Conservation (phyloP, 257 asterid genomes). For the Apocynum venetum region DNA sequence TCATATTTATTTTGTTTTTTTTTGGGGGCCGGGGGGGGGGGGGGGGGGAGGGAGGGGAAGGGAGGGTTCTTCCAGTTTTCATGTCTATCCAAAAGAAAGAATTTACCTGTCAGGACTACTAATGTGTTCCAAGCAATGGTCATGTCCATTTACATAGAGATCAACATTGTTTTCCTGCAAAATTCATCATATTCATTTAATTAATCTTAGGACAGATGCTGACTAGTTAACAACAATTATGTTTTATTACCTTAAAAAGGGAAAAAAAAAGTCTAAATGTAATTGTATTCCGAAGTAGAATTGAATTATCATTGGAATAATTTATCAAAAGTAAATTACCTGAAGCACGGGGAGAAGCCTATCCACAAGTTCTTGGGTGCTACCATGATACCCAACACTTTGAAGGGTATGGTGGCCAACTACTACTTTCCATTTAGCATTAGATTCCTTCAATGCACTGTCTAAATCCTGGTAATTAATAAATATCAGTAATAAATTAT, state of each 20-base stretch:
- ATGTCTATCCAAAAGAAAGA: not conserved
- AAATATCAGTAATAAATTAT: too few species aligned
- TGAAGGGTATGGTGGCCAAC: slow-evolving; percentile 74
- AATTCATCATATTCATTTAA: not conserved
- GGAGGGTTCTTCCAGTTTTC: too few species aligned
- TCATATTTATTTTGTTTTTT: too few species aligned
- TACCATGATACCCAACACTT: slow-evolving; percentile 78
- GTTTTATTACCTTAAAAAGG: too few species aligned
- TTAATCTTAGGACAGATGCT: too few species aligned
- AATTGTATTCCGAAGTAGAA: too few species aligned
- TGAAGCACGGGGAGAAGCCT: slow-evolving; percentile 65
- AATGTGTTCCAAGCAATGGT: slow-evolving; percentile 73
- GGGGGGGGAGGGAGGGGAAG: too few species aligned
- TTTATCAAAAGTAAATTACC: slow-evolving; percentile 31
- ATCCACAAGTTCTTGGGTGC: slow-evolving; percentile 48
- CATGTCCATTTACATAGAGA: slow-evolving; percentile 78
- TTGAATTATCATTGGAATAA: too few species aligned
- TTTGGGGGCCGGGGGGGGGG: not conserved
- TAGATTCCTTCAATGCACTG: slow-evolving; percentile 37
- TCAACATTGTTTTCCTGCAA: slow-evolving; percentile 59
- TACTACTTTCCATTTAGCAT: slow-evolving; percentile 65
- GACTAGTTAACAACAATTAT: too few species aligned
- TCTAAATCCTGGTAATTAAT: slow-evolving; percentile 41
- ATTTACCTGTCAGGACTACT: slow-evolving; percentile 48
- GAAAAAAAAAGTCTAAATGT: too few species aligned